Evolutionary conservation across 768 basidiomycete genomes (phyloP), one percentile per base, ranked within the genome.

Genomic region (Symmetrospora coprosmae): DNA sequence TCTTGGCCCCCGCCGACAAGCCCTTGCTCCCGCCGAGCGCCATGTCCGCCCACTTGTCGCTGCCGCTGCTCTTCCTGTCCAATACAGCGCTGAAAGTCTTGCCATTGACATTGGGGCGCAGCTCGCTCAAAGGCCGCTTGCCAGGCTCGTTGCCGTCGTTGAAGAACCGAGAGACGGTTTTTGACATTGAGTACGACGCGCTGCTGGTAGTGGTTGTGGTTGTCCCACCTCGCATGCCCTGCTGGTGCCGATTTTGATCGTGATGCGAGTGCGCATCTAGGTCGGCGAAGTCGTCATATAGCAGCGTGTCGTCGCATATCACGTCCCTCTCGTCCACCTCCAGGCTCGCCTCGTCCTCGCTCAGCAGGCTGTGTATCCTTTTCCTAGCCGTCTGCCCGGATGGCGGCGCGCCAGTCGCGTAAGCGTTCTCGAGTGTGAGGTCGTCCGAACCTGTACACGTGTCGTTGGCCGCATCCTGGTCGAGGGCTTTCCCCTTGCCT

Each of bases 11-110:
- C 34, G 23, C 38, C 6, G 37, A 33, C 25, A 46, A 23, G 30
- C n/a, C 33, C 49, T 31, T 50, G 30, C 21, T 27, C 35, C 23
- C 8, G 34, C 27, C 37, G 28, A 21, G 31, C 51, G 27, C 51
- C 51, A 37, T 35, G 27, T 53, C 51, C 13, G 51, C 38, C 51
- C 51, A 53, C 39, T 53, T 53, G 39, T 46, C 23, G 13, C 39
- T 38, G 25, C 51, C n/a, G n/a, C 37, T 37, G 8, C 38, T 40
- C 34, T 53, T 53, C 51, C 40, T 53, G 8, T 11, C 51, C 4
- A 21, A 33, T 35, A 23, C 35, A 4, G 31, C 11, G 7, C n/a
- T n/a, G n/a, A n/a, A n/a, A n/a, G n/a, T n/a, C n/a, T n/a, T n/a
- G n/a, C n/a, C n/a, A n/a, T n/a, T n/a, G n/a, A n/a, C n/a, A n/a